Conservation (phyloP, 306 rosid species). For the Inga laurina region DNA sequence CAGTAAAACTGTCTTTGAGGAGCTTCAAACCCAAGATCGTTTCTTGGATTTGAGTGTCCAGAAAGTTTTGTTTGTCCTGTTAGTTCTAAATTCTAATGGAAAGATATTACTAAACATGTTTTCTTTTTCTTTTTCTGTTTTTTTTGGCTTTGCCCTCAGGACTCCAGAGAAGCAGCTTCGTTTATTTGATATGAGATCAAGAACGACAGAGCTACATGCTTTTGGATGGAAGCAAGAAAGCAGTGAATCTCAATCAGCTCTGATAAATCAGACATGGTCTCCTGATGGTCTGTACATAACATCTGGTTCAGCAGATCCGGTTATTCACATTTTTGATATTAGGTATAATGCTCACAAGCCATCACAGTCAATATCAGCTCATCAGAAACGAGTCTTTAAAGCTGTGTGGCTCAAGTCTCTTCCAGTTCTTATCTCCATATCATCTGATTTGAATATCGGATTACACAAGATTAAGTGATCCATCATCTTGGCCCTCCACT, state of each 20-base stretch:
- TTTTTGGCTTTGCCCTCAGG: conserved; percentile 42
- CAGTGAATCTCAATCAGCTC: conserved; percentile 96
- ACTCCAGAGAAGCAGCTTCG: conserved; percentile 91
- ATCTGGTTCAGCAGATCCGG: conserved; percentile 92
- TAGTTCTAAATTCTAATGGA: background rate
- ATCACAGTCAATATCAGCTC: conserved; percentile 82
- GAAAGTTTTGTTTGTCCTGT: background rate
- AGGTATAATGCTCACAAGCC: conserved; percentile 72
- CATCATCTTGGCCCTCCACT: background rate
- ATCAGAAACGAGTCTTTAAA: conserved; percentile 90
- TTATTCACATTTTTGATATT: conserved; percentile 89
- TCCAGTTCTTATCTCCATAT: conserved; percentile 86
- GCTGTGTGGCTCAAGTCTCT: conserved; percentile 87
- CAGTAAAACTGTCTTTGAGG: background rate
- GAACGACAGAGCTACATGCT: conserved; percentile 81
- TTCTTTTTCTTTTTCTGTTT: background rate
- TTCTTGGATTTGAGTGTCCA: background rate
- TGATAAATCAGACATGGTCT: conserved; percentile 97
- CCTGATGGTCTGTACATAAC: conserved; percentile 87
- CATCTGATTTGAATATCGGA: conserved; percentile 89
- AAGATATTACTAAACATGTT: background rate
- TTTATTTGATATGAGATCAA: conserved; percentile 76
- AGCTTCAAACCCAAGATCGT: background rate
- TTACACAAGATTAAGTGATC: conserved; percentile 65
- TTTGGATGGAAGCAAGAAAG: conserved; percentile 99